A percentile compares a stretch with the other conserved stretches of the same genome.
Evolutionary conservation across 345 rosid species (phyloP).

Genomic region (Gossypium ekmanianum): DNA sequence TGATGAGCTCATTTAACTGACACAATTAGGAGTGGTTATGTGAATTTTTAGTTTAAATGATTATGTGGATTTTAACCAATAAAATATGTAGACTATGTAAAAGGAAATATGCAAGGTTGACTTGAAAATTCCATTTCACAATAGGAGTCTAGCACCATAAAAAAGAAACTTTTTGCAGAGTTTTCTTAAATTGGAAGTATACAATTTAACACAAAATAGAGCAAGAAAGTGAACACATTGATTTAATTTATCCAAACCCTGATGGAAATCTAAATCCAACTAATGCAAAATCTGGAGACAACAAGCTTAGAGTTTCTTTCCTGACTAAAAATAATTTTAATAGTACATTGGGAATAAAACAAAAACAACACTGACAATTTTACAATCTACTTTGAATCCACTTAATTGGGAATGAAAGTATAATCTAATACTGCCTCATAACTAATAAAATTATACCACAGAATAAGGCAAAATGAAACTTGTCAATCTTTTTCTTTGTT

Average conservation of each 20-base stretch:
- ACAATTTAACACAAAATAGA: not conserved
- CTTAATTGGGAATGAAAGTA: not conserved
- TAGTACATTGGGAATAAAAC: not conserved
- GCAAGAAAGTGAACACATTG: not conserved
- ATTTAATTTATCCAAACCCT: not conserved
- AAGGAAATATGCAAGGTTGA: not conserved
- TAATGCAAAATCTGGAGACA: not conserved
- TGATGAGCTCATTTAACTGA: not conserved
- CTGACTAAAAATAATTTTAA: not conserved
- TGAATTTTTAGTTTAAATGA: not conserved
- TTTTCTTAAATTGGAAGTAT: not conserved
- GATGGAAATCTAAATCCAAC: not conserved
- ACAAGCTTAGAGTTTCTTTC: not conserved
- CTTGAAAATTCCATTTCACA: not conserved
- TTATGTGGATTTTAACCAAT: not conserved
- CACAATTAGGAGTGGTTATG: not conserved
- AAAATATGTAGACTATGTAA: not conserved
- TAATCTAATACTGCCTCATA: not conserved
- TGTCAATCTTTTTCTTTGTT: not conserved
- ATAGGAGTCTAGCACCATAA: not conserved
- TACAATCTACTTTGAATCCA: not conserved
- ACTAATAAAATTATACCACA: not conserved
- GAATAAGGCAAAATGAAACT: not conserved
- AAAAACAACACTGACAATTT: not conserved
- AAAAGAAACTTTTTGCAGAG: not conserved